Base-by-base conservation (phyloP, 768 basidiomycete genomes). In the Lyophyllum semitale region DNA sequence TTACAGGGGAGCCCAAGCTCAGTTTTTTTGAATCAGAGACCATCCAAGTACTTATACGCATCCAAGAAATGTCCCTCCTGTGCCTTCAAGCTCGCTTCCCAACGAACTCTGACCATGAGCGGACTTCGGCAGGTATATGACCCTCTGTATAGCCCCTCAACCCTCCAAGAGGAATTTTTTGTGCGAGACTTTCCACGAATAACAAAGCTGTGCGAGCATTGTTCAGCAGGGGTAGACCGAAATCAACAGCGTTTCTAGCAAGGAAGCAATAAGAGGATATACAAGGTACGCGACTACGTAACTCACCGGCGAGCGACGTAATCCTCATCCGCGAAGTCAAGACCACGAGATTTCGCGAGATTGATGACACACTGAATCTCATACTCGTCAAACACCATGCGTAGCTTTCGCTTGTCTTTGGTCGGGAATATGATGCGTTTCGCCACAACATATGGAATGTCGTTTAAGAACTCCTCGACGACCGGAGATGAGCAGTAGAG, bases 361-460 rank as follows among this genome's bases (percentile, higher is more conserved):
- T 98, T 98, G 73, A 98, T 85, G 40, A 99, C 97, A 44, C 86
- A 88, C 66, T 94, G 89, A 63, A 99, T 96, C 61, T 98, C 92
- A 70, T 89, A 89, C 71, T 96, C 91, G 69, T 93, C 91, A 59
- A 93, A 95, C 12, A 96, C 96, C 68, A 94, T 89, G 32, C 93
- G 88, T 15, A 98, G 79, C 71, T 92, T 94, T 45, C 97, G 82
- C 80, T 99, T 98, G 74, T 99, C 97, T 59, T 91, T 87, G 47
- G 89, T 90, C 4, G 97, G 97, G 88, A 99, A 96, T 75, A 94
- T 85, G 65, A 99, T 98, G 55, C 89, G 88, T 77, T 93, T 90
- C 51, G 85, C 91, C 12, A 75, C 72, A 20, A 97, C 83, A 66
- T 94, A 87, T 7, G 88, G 85, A 47, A 94, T 78, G 55, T 74